Conservation (phyloP, 192 early-diverging fungal species). For the Chytriomyces sp. region DNA sequence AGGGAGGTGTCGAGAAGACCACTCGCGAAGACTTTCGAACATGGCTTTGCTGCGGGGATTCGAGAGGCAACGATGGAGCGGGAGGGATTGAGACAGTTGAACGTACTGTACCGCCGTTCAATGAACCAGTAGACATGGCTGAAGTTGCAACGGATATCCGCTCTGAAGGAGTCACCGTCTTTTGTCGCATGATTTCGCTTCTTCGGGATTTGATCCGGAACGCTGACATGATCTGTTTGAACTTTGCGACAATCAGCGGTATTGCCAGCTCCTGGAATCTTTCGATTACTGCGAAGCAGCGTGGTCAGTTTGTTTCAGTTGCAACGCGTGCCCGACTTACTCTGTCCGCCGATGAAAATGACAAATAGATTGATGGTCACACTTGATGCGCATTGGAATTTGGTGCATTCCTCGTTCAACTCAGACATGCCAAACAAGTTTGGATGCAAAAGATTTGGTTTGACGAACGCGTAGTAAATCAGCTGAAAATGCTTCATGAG, state of each 20-base stretch:
- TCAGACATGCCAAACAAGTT: slow-evolving; percentile 27
- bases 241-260: slow-evolving; percentile 21
- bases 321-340: slow-evolving; percentile 6
- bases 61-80: too few species aligned
- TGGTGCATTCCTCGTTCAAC: slow-evolving; percentile 30
- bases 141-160: not conserved
- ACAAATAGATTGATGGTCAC: slow-evolving; percentile 37
- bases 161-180: not conserved
- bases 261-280: slow-evolving; percentile 37
- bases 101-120: too few species aligned
- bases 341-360: slow-evolving; percentile 36
- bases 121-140: too few species aligned
- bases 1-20: too few species aligned
- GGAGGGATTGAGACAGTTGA: too few species aligned
- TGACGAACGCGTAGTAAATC: slow-evolving; percentile 38
- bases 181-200: slow-evolving; percentile 6
- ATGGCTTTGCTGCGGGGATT: too few species aligned
- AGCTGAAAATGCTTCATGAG: slow-evolving; percentile 1
- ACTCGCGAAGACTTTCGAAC: too few species aligned
- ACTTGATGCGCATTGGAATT: slow-evolving; percentile 29
- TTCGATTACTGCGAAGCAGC: slow-evolving; percentile 26
- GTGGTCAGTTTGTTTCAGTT: not conserved
- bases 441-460: slow-evolving; percentile 20
- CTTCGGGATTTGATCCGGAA: slow-evolving; percentile 11
- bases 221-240: not conserved